phyloP scores from a whole-genome alignment of 2,329 filamentous ascomycete species.

The Alternaria solani region DNA sequence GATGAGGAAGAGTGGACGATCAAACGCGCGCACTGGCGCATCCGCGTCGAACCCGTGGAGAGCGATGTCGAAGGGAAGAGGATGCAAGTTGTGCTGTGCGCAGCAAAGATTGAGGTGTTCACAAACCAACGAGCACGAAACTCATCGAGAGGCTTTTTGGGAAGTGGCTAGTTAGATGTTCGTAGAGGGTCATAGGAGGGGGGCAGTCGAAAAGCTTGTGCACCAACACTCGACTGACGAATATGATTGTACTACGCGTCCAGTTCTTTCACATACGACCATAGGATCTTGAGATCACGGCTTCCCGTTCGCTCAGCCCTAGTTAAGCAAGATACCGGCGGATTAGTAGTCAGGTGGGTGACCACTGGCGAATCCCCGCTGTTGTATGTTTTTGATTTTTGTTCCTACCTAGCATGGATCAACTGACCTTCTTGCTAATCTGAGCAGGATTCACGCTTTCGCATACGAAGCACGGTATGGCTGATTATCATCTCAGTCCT shows the following conservation, averaged over 20 bases:
- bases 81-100: conserved; percentile 76
- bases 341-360: conserved; percentile 8
- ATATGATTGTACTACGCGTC: not conserved
- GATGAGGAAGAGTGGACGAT: conserved; percentile 46
- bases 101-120: conserved; percentile 78
- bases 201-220: not conserved
- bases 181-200: too few relatives aligned
- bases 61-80: conserved; percentile 57
- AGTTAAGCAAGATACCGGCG: conserved; percentile 7
- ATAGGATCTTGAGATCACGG: not conserved
- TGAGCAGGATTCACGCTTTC: not conserved
- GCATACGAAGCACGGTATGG: not conserved
- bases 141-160: conserved; percentile 68
- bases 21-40: conserved; percentile 50
- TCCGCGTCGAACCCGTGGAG: conserved; percentile 64
- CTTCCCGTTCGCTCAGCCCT: conserved; percentile 11
- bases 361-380: conserved; percentile 8
- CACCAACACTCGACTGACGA: not conserved
- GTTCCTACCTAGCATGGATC: not conserved
- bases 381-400: conserved; percentile 12
- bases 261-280: conserved; percentile 11
- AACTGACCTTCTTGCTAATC: not conserved
- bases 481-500: not conserved
- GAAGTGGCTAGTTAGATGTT: conserved; percentile 6
- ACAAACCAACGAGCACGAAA: conserved; percentile 74